Evolutionary conservation across 2,329 filamentous ascomycete species (phyloP).

Genomic region (Fusarium stilboides): DNA sequence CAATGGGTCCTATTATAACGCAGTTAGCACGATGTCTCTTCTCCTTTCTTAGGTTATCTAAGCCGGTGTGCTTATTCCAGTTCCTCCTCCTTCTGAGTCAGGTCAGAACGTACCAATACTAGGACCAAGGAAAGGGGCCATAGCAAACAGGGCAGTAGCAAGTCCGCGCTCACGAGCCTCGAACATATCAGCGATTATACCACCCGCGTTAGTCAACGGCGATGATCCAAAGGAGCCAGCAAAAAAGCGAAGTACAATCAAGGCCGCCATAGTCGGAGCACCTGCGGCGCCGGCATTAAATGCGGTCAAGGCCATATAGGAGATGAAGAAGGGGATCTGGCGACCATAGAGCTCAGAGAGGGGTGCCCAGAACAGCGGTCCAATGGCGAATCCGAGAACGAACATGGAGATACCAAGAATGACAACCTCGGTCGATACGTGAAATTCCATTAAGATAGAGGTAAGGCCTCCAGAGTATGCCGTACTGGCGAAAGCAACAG

Average conservation of each 20-base stretch:
- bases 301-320: conserved; percentile 70
- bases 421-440: conserved; percentile 65
- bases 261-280: conserved; percentile 68
- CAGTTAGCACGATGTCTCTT: not conserved
- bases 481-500: conserved; percentile 78
- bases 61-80: not conserved
- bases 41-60: no score
- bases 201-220: conserved; percentile 74
- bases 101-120: conserved; percentile 59
- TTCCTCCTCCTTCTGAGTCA: not conserved
- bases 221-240: conserved; percentile 74
- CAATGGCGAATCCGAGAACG: conserved; percentile 73
- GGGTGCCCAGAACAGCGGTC: conserved; percentile 77
- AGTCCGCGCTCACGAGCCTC: conserved; percentile 67
- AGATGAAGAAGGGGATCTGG: conserved; percentile 71
- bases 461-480: conserved; percentile 73
- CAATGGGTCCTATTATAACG: conserved; percentile 66
- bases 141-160: conserved; percentile 72
- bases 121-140: conserved; percentile 76
- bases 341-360: conserved; percentile 75
- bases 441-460: conserved; percentile 70
- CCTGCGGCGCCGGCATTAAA: conserved; percentile 75
- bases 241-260: conserved; percentile 80
- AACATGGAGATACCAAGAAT: conserved; percentile 76
- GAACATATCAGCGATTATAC: conserved; percentile 76